These are phyloP conservation scores for Erodium maritimum DNA, from an alignment of 345 rosid genomes.

Conservation along the genomic window DNA sequence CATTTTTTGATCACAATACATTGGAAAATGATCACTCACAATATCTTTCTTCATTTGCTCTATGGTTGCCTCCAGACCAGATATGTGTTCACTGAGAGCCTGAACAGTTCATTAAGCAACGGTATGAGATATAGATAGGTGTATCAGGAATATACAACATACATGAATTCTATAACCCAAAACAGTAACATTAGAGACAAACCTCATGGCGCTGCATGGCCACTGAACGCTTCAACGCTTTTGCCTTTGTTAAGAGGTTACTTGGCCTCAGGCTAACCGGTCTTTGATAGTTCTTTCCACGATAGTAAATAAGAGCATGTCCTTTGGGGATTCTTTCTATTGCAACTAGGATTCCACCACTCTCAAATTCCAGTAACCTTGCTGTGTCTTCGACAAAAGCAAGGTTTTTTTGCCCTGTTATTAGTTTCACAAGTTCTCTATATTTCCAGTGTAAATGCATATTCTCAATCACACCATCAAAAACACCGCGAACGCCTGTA, in stretches of 20 bases:
- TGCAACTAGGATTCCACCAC: slow-evolving; percentile 91
- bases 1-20: neutral
- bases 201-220: slow-evolving; percentile 99
- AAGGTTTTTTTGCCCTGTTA: slow-evolving; percentile 79
- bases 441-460: slow-evolving; percentile 99
- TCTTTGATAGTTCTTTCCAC: slow-evolving; percentile 85
- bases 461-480: slow-evolving; percentile 95
- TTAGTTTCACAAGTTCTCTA: slow-evolving; percentile 94
- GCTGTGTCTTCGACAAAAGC: slow-evolving; percentile 92
- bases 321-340: slow-evolving; percentile 95
- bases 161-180: neutral
- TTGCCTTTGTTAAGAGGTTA: slow-evolving; percentile 90
- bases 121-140: neutral
- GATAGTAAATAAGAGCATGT: slow-evolving; percentile 73
- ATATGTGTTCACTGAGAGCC: slow-evolving; percentile 93
- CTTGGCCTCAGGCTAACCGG: slow-evolving; percentile 87
- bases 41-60: slow-evolving; percentile 68
- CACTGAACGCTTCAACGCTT: slow-evolving; percentile 84
- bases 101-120: slow-evolving; percentile 20
- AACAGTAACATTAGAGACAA: slow-evolving; percentile 8
- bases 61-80: slow-evolving; percentile 68
- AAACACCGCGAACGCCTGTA: slow-evolving; percentile 94
- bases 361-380: slow-evolving; percentile 80
- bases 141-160: neutral
- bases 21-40: slow-evolving; percentile 28